phyloP scores from a whole-genome alignment of 305 asterid species.

The Fraxinus xanthoxyloides region DNA sequence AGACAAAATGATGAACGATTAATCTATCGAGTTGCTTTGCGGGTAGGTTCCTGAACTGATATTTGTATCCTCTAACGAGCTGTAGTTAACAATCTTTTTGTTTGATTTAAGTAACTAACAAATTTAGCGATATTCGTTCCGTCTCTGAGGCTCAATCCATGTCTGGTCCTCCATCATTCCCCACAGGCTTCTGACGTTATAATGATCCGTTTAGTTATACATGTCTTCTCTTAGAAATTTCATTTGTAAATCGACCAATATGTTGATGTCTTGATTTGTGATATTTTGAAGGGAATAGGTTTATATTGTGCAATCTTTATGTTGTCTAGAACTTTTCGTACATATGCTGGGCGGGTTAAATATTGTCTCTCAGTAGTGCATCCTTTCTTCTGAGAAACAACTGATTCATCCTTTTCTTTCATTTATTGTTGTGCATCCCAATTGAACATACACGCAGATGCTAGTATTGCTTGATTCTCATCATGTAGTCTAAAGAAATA shows the following conservation, averaged over 20 bases:
- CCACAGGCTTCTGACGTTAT: background rate
- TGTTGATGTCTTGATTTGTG: background rate
- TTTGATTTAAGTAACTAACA: background rate
- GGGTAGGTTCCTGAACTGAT: conserved; percentile 48
- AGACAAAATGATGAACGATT: conserved; percentile 68
- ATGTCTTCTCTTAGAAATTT: background rate
- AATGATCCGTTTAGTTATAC: background rate
- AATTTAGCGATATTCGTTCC: background rate
- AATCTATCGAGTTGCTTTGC: conserved; percentile 79
- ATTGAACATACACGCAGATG: background rate
- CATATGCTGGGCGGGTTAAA: background rate
- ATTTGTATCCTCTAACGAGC: conserved; percentile 18
- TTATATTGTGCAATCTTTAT: background rate
- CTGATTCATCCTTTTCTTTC: background rate
- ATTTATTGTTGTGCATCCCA: background rate
- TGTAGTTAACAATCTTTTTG: conserved; percentile 4
- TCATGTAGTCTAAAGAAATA: background rate
- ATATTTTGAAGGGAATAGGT: background rate
- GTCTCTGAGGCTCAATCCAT: background rate
- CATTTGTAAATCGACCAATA: background rate
- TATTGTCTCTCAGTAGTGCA: background rate
- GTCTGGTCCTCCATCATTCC: background rate
- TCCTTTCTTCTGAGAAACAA: background rate
- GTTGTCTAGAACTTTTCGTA: background rate
- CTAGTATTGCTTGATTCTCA: background rate